Percentiles rank a stretch among this genome's conserved stretches.
Evolutionary conservation across 2,329 filamentous ascomycete species (phyloP).

Genomic region (Colletotrichum melonis): DNA sequence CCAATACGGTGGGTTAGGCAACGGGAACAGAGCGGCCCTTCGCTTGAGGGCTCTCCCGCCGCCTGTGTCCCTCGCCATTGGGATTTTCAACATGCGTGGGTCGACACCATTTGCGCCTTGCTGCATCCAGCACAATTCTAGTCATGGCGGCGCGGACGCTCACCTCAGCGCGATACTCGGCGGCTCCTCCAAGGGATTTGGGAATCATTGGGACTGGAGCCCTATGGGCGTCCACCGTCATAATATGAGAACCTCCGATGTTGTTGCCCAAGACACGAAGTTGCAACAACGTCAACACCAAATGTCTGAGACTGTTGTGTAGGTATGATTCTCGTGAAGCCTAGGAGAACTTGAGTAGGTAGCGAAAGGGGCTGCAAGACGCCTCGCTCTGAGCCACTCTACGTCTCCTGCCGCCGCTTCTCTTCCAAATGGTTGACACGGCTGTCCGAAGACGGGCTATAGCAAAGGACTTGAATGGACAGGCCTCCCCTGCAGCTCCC

Average conservation of each 20-base stretch:
- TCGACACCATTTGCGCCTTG: constrained; percentile 4
- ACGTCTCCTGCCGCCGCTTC: neutral
- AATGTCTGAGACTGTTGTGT: neutral
- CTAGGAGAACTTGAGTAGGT: neutral
- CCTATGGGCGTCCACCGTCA: neutral
- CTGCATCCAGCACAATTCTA: constrained; percentile 1
- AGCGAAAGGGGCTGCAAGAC: neutral
- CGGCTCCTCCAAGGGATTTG: neutral
- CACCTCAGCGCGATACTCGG: constrained; percentile 19
- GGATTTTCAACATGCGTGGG: neutral
- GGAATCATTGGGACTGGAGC: neutral
- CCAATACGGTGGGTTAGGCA: constrained; percentile 23
- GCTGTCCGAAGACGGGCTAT: neutral
- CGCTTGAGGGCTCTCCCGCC: constrained; percentile 12
- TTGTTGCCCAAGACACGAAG: constrained; percentile 17
- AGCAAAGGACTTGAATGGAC: constrained; percentile 4
- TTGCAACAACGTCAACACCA: constrained; percentile 14
- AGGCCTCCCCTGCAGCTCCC: neutral
- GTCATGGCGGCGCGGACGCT: constrained; percentile 13
- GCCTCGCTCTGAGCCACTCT: neutral
- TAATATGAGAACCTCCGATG: neutral
- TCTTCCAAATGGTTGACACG: constrained; percentile 5
- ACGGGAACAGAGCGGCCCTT: constrained; percentile 17
- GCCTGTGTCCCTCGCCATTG: constrained; percentile 5
- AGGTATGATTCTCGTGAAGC: neutral